Evolutionary conservation across 2,329 filamentous ascomycete species (phyloP).

Genomic region (Alternaria sp.): DNA sequence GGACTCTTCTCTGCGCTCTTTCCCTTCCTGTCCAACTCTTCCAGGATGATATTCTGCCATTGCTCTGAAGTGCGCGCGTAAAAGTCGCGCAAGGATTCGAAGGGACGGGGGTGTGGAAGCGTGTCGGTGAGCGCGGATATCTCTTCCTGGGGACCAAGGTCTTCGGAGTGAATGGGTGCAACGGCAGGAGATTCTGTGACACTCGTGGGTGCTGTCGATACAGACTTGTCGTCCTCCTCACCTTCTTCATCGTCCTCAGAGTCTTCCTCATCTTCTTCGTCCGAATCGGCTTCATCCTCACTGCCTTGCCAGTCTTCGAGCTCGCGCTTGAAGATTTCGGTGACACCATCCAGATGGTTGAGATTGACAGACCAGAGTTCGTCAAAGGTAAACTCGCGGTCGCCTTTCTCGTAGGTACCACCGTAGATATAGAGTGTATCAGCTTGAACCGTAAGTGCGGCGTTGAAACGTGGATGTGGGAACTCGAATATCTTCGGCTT

Average conservation of each 20-base stretch:
- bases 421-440: conserved; percentile 94
- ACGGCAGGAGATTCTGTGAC: conserved; percentile 32
- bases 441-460: conserved; percentile 86
- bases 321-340: conserved; percentile 85
- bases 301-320: conserved; percentile 80
- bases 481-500: conserved; percentile 75
- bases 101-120: conserved; percentile 78
- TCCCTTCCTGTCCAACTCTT: conserved; percentile 68
- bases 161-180: conserved; percentile 42
- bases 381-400: conserved; percentile 94
- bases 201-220: conserved; percentile 61
- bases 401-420: conserved; percentile 93
- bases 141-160: conserved; percentile 57
- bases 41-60: conserved; percentile 89
- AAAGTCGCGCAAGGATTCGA: conserved; percentile 90
- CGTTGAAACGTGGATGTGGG: conserved; percentile 90
- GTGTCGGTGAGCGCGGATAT: conserved; percentile 68
- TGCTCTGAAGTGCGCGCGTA: conserved; percentile 84
- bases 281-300: conserved; percentile 52
- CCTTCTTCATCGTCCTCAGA: conserved; percentile 52
- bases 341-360: conserved; percentile 93
- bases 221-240: conserved; percentile 60
- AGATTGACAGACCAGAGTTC: conserved; percentile 92
- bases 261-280: conserved; percentile 56
- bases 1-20: conserved; percentile 69